Evolutionary conservation across 177 flowering plant genomes (phyloP).

Genomic region (Telopea speciosissima): DNA sequence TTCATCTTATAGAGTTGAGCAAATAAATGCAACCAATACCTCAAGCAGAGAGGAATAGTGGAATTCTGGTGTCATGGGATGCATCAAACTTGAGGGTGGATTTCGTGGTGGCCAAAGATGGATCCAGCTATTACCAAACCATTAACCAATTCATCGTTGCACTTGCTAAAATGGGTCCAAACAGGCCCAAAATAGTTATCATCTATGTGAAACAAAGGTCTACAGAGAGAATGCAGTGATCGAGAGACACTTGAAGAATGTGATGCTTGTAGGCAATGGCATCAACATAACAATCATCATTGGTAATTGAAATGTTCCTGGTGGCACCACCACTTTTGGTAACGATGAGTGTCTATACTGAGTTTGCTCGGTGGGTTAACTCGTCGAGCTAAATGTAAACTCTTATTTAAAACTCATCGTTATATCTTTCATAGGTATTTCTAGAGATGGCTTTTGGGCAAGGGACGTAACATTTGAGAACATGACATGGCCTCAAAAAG

Average conservation of each 20-base stretch:
- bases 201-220: conserved; percentile 55
- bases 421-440: conserved; percentile 28
- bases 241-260: conserved; percentile 25
- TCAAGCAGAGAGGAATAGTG: conserved; percentile 1
- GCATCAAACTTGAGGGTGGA: conserved; percentile 35
- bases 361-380: no score
- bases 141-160: conserved; percentile 47
- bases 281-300: conserved; percentile 50
- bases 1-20: neutral
- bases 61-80: conserved; percentile 39
- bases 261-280: conserved; percentile 71
- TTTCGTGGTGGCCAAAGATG: conserved; percentile 63
- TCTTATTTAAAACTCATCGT: no score
- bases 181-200: conserved; percentile 21
- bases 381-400: no score
- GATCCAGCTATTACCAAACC: conserved; percentile 44
- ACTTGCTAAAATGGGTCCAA: conserved; percentile 13
- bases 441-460: conserved; percentile 65
- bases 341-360: neutral
- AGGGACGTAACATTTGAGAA: conserved; percentile 65
- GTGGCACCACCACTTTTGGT: conserved; percentile 61
- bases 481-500: conserved; percentile 55
- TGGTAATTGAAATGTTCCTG: conserved; percentile 27
- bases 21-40: neutral
- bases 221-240: conserved; percentile 52